These are phyloP conservation scores for Elaeis guineensis DNA, from an alignment of 176 grass and related monocot species.

Conservation along the genomic window DNA sequence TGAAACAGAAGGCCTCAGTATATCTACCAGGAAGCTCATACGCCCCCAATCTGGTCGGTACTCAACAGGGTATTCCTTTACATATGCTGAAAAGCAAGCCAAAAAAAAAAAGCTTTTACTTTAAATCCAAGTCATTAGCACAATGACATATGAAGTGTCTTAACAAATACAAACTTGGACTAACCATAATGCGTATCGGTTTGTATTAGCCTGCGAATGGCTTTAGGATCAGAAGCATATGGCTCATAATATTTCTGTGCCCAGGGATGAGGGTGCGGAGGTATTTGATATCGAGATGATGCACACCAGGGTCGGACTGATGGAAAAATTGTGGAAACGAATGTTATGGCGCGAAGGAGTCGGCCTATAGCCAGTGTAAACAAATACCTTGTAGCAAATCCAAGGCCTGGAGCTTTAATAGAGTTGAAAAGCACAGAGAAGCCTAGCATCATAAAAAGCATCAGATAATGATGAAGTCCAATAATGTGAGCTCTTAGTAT, in stretches of 20 bases:
- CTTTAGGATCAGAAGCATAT: constrained; percentile 62
- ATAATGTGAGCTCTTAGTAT: constrained; percentile 67
- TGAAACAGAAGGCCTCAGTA: constrained; percentile 64
- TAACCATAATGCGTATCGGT: constrained; percentile 70
- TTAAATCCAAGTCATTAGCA: too few relatives aligned
- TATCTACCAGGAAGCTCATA: constrained; percentile 81
- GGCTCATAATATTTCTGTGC: constrained; percentile 81
- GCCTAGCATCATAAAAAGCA: constrained; percentile 80
- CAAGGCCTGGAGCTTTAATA: constrained; percentile 83
- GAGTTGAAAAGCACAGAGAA: constrained; percentile 77
- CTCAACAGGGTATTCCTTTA: constrained; percentile 37
- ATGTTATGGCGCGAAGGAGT: constrained; percentile 65
- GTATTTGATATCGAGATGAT: constrained; percentile 50
- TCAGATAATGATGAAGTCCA: constrained; percentile 81
- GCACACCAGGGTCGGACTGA: constrained; percentile 80
- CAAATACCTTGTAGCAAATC: constrained; percentile 71
- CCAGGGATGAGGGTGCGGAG: constrained; percentile 77
- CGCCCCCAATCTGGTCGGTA: constrained; percentile 56
- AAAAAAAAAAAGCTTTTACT: too few relatives aligned
- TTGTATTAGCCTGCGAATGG: constrained; percentile 58
- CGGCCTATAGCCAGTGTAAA: constrained; percentile 84
- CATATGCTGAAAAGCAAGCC: too few relatives aligned
- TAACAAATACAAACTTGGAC: constrained; percentile 5
- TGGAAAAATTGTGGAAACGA: constrained; percentile 79
- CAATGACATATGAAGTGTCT: too few relatives aligned